Evolutionary conservation across 2,329 filamentous ascomycete species (phyloP).

Genomic region (Colletotrichum endophyticum): DNA sequence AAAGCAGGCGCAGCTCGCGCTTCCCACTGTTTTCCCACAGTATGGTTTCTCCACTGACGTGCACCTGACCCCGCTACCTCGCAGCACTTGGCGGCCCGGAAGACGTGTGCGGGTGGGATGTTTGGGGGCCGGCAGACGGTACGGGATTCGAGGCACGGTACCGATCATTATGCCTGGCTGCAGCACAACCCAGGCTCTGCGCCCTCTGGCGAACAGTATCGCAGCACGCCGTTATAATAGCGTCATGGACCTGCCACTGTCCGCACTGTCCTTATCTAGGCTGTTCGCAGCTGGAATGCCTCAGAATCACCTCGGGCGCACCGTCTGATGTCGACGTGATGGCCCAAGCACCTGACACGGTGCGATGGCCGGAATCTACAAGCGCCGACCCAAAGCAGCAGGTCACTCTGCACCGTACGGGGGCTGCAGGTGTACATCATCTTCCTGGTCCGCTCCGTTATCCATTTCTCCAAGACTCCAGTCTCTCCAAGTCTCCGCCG

Average conservation of each 20-base stretch:
- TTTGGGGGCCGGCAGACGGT: background rate
- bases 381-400: background rate
- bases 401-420: background rate
- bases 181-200: background rate
- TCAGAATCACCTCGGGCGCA: background rate
- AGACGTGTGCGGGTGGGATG: constrained; percentile 8
- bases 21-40: background rate
- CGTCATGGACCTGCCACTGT: constrained; percentile 1
- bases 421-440: constrained; percentile 10
- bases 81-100: constrained; percentile 2
- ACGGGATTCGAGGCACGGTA: background rate
- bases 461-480: background rate
- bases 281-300: background rate
- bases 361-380: constrained; percentile 5
- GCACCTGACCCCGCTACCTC: constrained; percentile 9
- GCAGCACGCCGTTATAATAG: background rate
- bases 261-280: constrained; percentile 13
- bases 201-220: background rate
- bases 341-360: constrained; percentile 13
- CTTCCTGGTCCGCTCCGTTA: background rate
- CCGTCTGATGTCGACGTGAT: background rate
- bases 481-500: background rate
- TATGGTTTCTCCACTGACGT: background rate
- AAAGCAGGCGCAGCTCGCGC: constrained; percentile 6
- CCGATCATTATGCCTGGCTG: background rate